Evolutionary conservation across 768 basidiomycete genomes (phyloP).

Genomic region (Mycena venus): DNA sequence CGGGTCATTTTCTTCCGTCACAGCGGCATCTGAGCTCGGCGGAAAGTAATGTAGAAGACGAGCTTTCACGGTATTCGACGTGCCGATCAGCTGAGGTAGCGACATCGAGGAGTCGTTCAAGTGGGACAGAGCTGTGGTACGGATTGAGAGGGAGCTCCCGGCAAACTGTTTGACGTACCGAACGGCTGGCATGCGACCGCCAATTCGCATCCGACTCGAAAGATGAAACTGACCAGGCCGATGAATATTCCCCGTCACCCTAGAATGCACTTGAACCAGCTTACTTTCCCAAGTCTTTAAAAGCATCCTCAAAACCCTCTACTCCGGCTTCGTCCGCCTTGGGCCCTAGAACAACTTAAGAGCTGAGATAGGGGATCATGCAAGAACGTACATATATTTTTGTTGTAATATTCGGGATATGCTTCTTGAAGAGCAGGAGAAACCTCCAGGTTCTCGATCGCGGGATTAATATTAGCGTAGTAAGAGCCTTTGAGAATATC

Average conservation of each 20-base stretch:
- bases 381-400: constrained; percentile 82
- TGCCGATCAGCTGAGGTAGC: constrained; percentile 77
- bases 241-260: constrained; percentile 16
- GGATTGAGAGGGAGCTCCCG: not conserved
- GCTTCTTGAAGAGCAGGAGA: constrained; percentile 62
- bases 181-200: constrained; percentile 94
- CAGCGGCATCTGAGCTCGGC: constrained; percentile 56
- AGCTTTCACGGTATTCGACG: constrained; percentile 90
- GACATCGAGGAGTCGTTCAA: constrained; percentile 77
- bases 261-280: constrained; percentile 18
- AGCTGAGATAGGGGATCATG: not conserved
- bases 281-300: constrained; percentile 86
- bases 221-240: constrained; percentile 72
- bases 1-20: constrained; percentile 66
- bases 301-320: constrained; percentile 87
- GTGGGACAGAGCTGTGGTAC: constrained; percentile 70
- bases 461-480: constrained; percentile 82
- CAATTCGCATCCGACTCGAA: constrained; percentile 83
- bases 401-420: constrained; percentile 89
- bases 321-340: constrained; percentile 66
- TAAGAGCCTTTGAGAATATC: constrained; percentile 93
- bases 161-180: constrained; percentile 60
- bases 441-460: constrained; percentile 76
- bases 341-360: constrained; percentile 66
- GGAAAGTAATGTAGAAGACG: constrained; percentile 98